These are phyloP conservation scores for Pterula multifida DNA, from an alignment of 1,284 basidiomycete species.

Conservation along the genomic window DNA sequence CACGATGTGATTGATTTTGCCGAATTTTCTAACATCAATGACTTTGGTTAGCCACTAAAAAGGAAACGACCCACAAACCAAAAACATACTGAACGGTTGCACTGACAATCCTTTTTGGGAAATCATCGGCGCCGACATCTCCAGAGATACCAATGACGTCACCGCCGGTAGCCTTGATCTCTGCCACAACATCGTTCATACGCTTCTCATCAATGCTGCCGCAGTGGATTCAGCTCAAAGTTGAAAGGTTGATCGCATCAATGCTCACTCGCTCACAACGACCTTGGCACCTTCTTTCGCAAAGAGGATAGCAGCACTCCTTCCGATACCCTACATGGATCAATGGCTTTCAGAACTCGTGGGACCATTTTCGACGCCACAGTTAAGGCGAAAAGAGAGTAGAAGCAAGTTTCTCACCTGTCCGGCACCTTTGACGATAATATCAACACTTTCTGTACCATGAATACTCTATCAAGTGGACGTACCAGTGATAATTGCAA, in stretches of 20 bases:
- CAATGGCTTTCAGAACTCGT: background rate
- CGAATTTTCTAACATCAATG: slow-evolving; percentile 42
- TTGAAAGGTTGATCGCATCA: background rate
- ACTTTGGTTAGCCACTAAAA: slow-evolving; percentile 4
- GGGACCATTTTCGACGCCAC: background rate
- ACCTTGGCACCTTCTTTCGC: slow-evolving; percentile 81
- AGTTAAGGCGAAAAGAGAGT: background rate
- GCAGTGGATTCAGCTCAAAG: too few relatives aligned
- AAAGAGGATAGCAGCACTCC: slow-evolving; percentile 64
- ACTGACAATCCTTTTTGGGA: slow-evolving; percentile 68
- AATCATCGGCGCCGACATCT: slow-evolving; percentile 73
- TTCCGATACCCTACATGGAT: slow-evolving; percentile 54
- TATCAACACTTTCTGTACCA: too few relatives aligned
- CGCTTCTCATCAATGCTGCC: slow-evolving; percentile 52
- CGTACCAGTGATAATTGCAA: slow-evolving; percentile 76
- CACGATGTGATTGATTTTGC: slow-evolving; percentile 77
- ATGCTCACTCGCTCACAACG: slow-evolving; percentile 66
- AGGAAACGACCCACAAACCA: background rate
- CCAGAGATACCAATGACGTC: slow-evolving; percentile 62
- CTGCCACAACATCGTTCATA: slow-evolving; percentile 55
- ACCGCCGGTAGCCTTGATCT: slow-evolving; percentile 66
- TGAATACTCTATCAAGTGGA: slow-evolving; percentile 4
- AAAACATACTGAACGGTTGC: slow-evolving; percentile 59
- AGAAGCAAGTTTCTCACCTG: slow-evolving; percentile 49
- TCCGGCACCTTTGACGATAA: slow-evolving; percentile 42